These are phyloP conservation scores for Exophiala oligosperma DNA, from an alignment of 2,329 filamentous ascomycete genomes.

Conservation along the genomic window DNA sequence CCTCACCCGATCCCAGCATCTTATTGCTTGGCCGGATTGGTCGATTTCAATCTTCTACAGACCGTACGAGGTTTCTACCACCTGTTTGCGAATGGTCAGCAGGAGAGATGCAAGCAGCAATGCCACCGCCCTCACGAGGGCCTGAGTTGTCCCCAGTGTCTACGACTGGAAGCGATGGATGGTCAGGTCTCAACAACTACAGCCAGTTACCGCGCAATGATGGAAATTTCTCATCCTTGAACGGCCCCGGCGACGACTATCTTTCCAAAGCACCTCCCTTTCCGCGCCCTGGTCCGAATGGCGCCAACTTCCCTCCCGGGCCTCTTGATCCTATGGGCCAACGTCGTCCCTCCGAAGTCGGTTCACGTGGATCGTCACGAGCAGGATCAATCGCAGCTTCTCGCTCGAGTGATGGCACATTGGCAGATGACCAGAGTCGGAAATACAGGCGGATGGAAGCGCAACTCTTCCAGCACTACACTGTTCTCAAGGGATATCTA, in stretches of 20 bases:
- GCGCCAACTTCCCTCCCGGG: conserved; percentile 19
- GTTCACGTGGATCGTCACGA: conserved; percentile 68
- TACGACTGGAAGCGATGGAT: conserved; percentile 77
- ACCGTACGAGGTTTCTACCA: background rate
- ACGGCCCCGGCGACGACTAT: conserved; percentile 18
- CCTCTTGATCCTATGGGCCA: conserved; percentile 33
- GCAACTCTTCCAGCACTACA: conserved; percentile 76
- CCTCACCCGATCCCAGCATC: background rate
- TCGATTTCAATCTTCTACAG: background rate
- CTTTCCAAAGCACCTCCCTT: conserved; percentile 14
- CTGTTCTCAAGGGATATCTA: conserved; percentile 74
- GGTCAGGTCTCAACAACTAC: conserved; percentile 71
- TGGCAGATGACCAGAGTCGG: conserved; percentile 64
- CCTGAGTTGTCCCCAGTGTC: conserved; percentile 70
- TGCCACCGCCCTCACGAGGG: conserved; percentile 16
- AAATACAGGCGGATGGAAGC: conserved; percentile 63
- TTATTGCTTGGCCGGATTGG: background rate
- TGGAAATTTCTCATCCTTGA: conserved; percentile 46
- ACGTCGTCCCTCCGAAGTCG: conserved; percentile 41
- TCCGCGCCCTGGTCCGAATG: conserved; percentile 17
- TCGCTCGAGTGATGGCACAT: conserved; percentile 74
- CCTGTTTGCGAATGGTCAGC: conserved; percentile 1
- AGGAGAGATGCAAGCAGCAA: conserved; percentile 21
- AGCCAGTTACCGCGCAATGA: conserved; percentile 47
- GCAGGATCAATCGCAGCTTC: conserved; percentile 78